A percentile compares a stretch with the other conserved stretches of the same genome.
These are phyloP conservation scores for Kwoniella sp. DNA, from an alignment of 768 basidiomycete genomes.

Conservation along the genomic window DNA sequence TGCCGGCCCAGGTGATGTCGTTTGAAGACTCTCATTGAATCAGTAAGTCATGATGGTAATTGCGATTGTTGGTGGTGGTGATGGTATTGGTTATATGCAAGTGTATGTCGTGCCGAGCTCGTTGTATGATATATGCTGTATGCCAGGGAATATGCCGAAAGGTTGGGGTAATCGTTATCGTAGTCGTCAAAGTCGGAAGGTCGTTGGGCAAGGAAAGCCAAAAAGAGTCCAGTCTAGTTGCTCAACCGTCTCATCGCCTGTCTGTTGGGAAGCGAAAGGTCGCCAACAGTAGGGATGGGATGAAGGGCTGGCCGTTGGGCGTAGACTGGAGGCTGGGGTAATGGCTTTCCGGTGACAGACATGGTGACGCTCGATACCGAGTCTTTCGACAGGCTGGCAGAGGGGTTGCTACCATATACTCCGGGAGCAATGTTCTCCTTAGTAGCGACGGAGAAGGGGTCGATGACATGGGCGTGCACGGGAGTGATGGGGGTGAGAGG, in stretches of 20 bases:
- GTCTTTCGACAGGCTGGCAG: constrained; percentile 22
- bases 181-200: neutral
- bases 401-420: constrained; percentile 20
- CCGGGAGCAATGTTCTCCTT: constrained; percentile 55
- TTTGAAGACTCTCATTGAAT: neutral
- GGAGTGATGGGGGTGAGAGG: constrained; percentile 55
- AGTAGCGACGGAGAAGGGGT: constrained; percentile 36
- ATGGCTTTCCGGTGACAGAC: constrained; percentile 11
- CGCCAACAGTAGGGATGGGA: constrained; percentile 28
- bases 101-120: constrained; percentile 2
- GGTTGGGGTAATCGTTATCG: constrained; percentile 1
- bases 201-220: neutral
- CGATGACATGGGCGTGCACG: constrained; percentile 34
- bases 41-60: neutral
- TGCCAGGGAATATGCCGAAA: constrained; percentile 11
- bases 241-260: constrained; percentile 36
- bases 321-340: constrained; percentile 26
- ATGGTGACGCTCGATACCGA: constrained; percentile 18
- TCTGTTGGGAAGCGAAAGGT: constrained; percentile 33
- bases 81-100: constrained; percentile 4
- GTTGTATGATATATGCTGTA: constrained; percentile 4
- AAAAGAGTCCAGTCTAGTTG: constrained; percentile 23
- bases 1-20: neutral
- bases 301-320: constrained; percentile 32
- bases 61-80: neutral